phyloP scores from a whole-genome alignment of 208 protist genomes.

The Tritrichomonas foetus region DNA sequence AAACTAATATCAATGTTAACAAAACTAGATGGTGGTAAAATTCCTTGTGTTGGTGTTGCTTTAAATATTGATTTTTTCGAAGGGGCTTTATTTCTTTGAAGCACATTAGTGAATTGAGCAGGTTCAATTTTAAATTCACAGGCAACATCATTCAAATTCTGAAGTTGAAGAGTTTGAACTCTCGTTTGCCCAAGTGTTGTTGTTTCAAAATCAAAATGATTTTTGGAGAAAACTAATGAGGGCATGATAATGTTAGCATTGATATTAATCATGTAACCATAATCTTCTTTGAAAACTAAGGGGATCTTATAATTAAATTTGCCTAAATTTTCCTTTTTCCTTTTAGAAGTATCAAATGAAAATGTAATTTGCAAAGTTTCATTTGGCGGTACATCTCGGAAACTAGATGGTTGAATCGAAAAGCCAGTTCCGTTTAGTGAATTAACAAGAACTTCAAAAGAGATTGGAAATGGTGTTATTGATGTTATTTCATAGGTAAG shows the following conservation, averaged over 20 bases:
- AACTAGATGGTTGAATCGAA: not conserved
- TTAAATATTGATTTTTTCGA: not conserved
- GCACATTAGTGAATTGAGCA: not conserved
- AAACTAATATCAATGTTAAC: not conserved
- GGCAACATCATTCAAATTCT: slow-evolving; percentile 15
- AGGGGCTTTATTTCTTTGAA: not conserved
- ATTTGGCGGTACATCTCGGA: not conserved
- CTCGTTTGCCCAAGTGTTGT: not conserved
- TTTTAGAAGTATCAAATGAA: not conserved
- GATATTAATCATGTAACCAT: not conserved
- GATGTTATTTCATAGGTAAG: not conserved
- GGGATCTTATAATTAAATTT: not conserved
- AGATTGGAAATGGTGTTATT: not conserved
- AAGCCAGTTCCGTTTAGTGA: not conserved
- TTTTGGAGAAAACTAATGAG: not conserved
- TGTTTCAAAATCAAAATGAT: not conserved
- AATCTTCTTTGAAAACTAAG: not conserved
- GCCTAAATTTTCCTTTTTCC: not conserved
- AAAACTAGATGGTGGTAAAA: not conserved
- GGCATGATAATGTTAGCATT: not conserved
- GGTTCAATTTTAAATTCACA: not conserved
- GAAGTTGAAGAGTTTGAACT: not conserved
- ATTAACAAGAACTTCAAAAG: not conserved
- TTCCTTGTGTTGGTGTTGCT: not conserved
- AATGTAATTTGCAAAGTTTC: not conserved